phyloP scores from a whole-genome alignment of 2,329 filamentous ascomycete species.

The Westerdykella ornata region DNA sequence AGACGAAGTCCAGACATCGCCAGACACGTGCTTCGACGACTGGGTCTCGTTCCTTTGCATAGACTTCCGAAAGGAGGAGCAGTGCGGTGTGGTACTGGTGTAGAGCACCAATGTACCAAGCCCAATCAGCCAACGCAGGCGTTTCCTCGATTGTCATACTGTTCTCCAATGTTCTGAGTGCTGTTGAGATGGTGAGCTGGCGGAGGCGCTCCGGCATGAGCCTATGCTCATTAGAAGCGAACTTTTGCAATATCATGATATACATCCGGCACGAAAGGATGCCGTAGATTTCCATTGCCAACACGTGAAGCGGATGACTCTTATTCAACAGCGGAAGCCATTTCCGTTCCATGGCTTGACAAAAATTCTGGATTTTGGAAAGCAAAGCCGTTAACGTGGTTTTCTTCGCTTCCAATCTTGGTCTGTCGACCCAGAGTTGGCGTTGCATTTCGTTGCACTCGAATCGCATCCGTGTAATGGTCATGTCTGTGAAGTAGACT shows the following conservation, averaged over 20 bases:
- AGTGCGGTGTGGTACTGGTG: constrained; percentile 68
- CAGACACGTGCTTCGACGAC: constrained; percentile 60
- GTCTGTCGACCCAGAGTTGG: constrained; percentile 61
- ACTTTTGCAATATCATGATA: constrained; percentile 62
- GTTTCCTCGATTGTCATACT: constrained; percentile 50
- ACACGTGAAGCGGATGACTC: constrained; percentile 56
- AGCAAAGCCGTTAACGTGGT: constrained; percentile 59
- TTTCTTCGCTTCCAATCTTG: constrained; percentile 56
- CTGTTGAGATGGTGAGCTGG: constrained; percentile 57
- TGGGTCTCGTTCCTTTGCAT: constrained; percentile 50
- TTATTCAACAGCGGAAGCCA: constrained; percentile 60
- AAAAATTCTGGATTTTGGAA: constrained; percentile 62
- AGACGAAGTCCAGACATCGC: constrained; percentile 65
- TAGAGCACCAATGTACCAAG: constrained; percentile 64
- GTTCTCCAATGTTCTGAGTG: constrained; percentile 49
- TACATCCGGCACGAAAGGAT: constrained; percentile 58
- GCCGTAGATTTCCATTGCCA: constrained; percentile 58
- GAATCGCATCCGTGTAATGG: constrained; percentile 61
- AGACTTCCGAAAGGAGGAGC: constrained; percentile 61
- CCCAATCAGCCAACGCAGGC: constrained; percentile 52
- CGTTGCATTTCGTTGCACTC: constrained; percentile 69
- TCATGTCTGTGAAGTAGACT: constrained; percentile 60
- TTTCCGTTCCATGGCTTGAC: constrained; percentile 56
- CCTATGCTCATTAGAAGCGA: constrained; percentile 46
- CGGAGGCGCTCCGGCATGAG: constrained; percentile 57